Conservation (phyloP, 805 yeast species). For the Barnettozyma wickerhamii region DNA sequence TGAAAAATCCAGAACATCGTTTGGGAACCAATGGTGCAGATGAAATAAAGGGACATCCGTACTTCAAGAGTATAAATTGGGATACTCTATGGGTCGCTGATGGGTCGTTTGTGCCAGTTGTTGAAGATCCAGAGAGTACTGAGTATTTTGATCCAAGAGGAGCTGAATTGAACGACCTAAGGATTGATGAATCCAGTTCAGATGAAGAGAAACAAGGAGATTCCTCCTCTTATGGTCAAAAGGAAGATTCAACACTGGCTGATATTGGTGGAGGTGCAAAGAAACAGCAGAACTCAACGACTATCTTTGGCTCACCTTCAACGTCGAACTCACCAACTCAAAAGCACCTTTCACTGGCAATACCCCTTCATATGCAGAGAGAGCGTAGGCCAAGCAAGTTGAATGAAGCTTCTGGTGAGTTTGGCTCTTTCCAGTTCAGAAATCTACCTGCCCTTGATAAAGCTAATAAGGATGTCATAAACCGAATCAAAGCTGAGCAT, state of each 20-base stretch:
- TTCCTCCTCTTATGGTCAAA: too few species aligned
- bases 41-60: slow-evolving; percentile 77
- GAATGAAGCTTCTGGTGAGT: slow-evolving; percentile 61
- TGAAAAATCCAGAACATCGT: slow-evolving; percentile 59
- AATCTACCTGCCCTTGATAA: slow-evolving; percentile 87
- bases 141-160: slow-evolving; percentile 92
- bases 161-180: slow-evolving; percentile 65
- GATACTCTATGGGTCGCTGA: slow-evolving; percentile 59
- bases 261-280: slow-evolving; percentile 4
- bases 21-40: slow-evolving; percentile 75
- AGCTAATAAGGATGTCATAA: slow-evolving; percentile 90
- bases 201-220: slow-evolving; percentile 27
- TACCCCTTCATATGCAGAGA: slow-evolving; percentile 52
- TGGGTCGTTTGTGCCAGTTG: slow-evolving; percentile 78
- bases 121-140: slow-evolving; percentile 79
- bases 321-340: slow-evolving; percentile 30
- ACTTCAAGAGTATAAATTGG: slow-evolving; percentile 75
- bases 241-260: too few species aligned
- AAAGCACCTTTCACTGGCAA: slow-evolving; percentile 40
- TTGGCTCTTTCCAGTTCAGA: slow-evolving; percentile 90
- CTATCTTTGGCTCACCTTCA: slow-evolving; percentile 26
- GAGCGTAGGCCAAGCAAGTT: slow-evolving; percentile 73
- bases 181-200: slow-evolving; percentile 33
- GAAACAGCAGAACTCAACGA: slow-evolving; percentile 16
- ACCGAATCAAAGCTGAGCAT: slow-evolving; percentile 81